Evolutionary conservation across 1,284 basidiomycete species (phyloP), one percentile per base, ranked within the genome.

Genomic region (Trametes sp.): DNA sequence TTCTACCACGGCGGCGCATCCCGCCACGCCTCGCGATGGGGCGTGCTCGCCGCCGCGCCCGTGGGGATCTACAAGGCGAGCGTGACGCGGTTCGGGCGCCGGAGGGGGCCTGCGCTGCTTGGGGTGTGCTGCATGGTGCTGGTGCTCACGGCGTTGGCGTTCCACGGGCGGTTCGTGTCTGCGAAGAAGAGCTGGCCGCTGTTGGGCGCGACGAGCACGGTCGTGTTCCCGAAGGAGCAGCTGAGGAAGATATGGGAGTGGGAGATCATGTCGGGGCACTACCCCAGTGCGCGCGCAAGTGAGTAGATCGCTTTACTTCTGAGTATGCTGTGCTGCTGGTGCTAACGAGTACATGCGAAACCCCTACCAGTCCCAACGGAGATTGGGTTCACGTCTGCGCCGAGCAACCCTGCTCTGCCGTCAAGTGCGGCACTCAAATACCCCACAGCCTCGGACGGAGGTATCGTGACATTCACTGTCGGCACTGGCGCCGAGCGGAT

Each of bases 231-330:
- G 46, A 81, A 86, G 53, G 88, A 90, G 56, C 94, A 97, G 72
- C 73, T 96, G 42, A 89, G 90, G 68, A 84, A 88, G 70, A 92
- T 98, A 76, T 98, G 95, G 95, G 83, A 90, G 68, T 98, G 95
- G 95, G 95, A 98, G 78, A 85, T 98, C 59, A 80, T 86, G 46
- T 92, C 93, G 69, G 96, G 96, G 1, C 94, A 97, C 76, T 95
- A 95, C 78, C 95, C 96, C 1, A 94, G 92, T 75, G 83, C 85
- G 56, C 82, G 86, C 61, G 81, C 83, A 70, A 84, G 94, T 95
- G 75, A 70, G 91, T 84, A 49, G 2, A 56, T 42, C 16, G 26
- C 28, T 1, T 36, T 52, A 26, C 64, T 55, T 56, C 9, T 57
- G 46, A 4, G 31, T 53, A 36, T 57, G 23, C 36, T 23, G 46